Evolutionary conservation across 306 rosid species (phyloP).

Genomic region (Dicorynia guianensis): DNA sequence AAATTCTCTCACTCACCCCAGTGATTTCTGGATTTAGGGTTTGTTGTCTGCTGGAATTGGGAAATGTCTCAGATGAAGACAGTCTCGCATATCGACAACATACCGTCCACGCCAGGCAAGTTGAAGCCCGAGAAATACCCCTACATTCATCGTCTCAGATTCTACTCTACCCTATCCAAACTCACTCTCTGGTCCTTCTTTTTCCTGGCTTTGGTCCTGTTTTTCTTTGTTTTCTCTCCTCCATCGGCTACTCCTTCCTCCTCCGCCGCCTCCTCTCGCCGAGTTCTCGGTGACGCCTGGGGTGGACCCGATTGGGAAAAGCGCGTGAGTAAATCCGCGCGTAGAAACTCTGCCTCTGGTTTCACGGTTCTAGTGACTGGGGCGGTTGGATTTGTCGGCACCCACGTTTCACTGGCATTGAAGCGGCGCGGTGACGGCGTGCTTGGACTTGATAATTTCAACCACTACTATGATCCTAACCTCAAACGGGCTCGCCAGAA

Average conservation of each 20-base stretch:
- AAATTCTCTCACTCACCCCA: not conserved
- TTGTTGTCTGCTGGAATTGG: not conserved
- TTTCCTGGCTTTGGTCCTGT: slow-evolving; percentile 58
- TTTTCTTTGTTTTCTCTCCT: slow-evolving; percentile 44
- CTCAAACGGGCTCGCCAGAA: slow-evolving; percentile 75
- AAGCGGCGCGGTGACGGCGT: slow-evolving; percentile 89
- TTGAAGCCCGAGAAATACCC: slow-evolving; percentile 73
- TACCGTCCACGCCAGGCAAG: slow-evolving; percentile 84
- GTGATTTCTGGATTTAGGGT: not conserved
- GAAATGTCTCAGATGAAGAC: slow-evolving; percentile 67
- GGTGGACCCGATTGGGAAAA: slow-evolving; percentile 84
- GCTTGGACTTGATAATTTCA: slow-evolving; percentile 80
- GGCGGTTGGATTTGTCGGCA: slow-evolving; percentile 83
- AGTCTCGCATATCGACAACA: slow-evolving; percentile 56
- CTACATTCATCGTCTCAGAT: slow-evolving; percentile 64
- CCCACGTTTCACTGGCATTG: slow-evolving; percentile 75
- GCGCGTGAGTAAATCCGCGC: slow-evolving; percentile 67
- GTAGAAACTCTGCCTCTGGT: slow-evolving; percentile 44
- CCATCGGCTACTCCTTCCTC: slow-evolving; percentile 17
- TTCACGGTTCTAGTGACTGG: slow-evolving; percentile 78
- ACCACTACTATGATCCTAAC: slow-evolving; percentile 70
- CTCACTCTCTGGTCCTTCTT: slow-evolving; percentile 68
- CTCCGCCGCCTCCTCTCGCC: slow-evolving; percentile 47
- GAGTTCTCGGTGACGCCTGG: slow-evolving; percentile 63
- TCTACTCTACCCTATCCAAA: slow-evolving; percentile 39